Evolutionary conservation across 129 eudicot genomes (phyloP).

Genomic region (Arctium lappa): DNA sequence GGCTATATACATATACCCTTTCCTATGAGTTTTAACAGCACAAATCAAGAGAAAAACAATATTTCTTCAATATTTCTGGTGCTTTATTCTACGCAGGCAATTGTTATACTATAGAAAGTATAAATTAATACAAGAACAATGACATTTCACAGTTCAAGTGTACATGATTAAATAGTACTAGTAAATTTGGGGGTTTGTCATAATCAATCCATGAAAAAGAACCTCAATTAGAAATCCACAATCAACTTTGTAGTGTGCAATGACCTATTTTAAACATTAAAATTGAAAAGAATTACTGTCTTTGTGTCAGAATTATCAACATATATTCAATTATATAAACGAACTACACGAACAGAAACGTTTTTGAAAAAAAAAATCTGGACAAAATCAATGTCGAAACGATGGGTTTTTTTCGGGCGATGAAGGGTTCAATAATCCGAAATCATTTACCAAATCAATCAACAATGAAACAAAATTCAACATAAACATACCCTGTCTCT

Average conservation of each 20-base stretch:
- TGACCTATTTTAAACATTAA: slow-evolving; percentile 1
- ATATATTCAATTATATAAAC: background rate
- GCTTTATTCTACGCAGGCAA: background rate
- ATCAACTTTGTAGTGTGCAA: background rate
- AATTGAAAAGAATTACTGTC: background rate
- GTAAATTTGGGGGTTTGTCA: background rate
- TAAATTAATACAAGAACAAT: background rate
- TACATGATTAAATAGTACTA: background rate
- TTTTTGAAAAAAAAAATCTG: background rate
- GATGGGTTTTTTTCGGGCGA: background rate
- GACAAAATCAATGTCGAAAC: background rate
- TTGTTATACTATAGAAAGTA: background rate
- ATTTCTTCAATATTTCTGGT: background rate
- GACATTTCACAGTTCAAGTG: background rate
- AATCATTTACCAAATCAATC: background rate
- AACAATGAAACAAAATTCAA: background rate
- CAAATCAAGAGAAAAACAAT: background rate
- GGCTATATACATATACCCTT: slow-evolving; percentile 9
- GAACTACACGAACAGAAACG: background rate
- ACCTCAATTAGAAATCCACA: background rate
- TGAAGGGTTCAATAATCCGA: background rate
- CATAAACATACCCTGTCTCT: slow-evolving; percentile 71
- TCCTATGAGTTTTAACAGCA: slow-evolving; percentile 2
- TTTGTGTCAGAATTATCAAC: background rate
- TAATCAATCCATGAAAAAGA: background rate